Evolutionary conservation across 2,329 filamentous ascomycete species (phyloP).

Genomic region (Thelonectria blattea): DNA sequence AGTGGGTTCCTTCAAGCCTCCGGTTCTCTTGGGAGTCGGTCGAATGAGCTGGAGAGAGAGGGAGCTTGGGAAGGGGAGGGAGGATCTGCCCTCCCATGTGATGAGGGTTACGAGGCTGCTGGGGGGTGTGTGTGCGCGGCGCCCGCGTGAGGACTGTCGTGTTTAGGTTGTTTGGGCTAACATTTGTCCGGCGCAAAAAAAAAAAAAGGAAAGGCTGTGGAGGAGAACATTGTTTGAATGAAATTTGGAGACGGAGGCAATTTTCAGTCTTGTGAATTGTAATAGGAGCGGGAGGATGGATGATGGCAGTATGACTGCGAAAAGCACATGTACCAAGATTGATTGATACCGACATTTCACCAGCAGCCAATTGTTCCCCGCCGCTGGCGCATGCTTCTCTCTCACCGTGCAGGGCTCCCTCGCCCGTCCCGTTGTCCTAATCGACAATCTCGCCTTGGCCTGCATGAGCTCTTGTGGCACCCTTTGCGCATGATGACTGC

Average conservation of each 20-base stretch:
- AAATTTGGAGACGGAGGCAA: neutral
- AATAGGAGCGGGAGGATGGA: neutral
- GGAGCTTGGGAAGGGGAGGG: neutral
- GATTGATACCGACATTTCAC: neutral
- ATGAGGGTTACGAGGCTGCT: constrained; percentile 3
- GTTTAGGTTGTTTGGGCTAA: neutral
- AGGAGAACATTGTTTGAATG: neutral
- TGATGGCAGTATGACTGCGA: constrained; percentile 1
- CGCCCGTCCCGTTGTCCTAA: constrained; percentile 19
- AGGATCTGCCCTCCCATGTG: constrained; percentile 15
- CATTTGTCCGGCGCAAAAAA: no score
- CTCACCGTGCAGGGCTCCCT: neutral
- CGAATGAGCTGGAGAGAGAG: neutral
- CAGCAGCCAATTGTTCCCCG: constrained; percentile 29
- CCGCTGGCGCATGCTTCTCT: constrained; percentile 30
- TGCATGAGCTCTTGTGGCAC: constrained; percentile 25
- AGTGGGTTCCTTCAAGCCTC: constrained; percentile 11
- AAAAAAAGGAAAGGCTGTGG: neutral
- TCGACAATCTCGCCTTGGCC: constrained; percentile 32
- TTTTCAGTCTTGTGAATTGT: neutral
- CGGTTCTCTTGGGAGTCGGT: neutral
- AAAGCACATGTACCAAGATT: neutral
- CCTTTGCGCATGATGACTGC: neutral
- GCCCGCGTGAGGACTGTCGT: neutral
- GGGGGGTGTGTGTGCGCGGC: neutral